Evolutionary conservation across 73 alveolate genomes (phyloP).

Genomic region (Stentor coeruleus): DNA sequence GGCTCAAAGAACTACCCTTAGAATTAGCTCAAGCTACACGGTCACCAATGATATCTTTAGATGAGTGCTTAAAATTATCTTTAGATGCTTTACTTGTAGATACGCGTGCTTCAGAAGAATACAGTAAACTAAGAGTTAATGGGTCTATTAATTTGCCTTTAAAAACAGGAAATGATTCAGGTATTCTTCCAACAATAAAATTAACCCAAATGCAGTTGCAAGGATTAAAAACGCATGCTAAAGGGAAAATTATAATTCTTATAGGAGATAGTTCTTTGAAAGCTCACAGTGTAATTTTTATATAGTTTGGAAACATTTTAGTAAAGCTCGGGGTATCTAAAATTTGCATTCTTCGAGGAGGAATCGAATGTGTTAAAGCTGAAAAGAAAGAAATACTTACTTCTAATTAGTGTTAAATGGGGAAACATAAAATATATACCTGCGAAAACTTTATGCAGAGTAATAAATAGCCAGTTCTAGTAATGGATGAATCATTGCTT

Average conservation of each 20-base stretch:
- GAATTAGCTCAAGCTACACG: slow-evolving; percentile 19
- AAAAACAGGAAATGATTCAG: not conserved
- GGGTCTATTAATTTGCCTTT: not conserved
- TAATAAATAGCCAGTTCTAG: no score
- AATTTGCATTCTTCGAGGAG: not conserved
- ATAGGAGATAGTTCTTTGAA: not conserved
- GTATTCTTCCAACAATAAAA: not conserved
- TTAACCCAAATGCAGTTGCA: not conserved
- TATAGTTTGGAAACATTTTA: not conserved
- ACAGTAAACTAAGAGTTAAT: not conserved
- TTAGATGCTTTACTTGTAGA: not conserved
- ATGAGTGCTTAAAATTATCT: not conserved
- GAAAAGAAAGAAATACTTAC: slow-evolving; percentile 4
- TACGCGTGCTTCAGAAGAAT: not conserved
- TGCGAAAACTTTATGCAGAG: no score
- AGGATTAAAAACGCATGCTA: not conserved
- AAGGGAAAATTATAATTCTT: not conserved
- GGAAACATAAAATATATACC: no score
- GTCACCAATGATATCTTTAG: not conserved
- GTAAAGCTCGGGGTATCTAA: not conserved
- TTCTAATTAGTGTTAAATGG: no score
- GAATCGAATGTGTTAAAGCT: not conserved
- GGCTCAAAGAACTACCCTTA: not conserved
- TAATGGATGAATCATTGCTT: no score
- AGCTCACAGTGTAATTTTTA: slow-evolving; percentile 9